Evolutionary conservation across 2,329 filamentous ascomycete species (phyloP).

Genomic region (Gyromitra esculenta): DNA sequence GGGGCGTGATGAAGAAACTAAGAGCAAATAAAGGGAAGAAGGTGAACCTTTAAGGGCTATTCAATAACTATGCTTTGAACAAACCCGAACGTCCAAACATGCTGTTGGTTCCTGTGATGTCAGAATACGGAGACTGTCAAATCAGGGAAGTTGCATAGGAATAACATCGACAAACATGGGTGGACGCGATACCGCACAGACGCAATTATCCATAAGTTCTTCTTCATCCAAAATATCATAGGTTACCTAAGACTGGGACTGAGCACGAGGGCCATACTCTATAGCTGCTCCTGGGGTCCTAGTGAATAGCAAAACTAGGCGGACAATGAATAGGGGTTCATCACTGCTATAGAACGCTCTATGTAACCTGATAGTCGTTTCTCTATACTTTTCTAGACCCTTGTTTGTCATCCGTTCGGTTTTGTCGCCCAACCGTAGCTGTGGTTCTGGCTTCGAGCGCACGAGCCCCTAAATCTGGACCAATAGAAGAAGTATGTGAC

Average conservation of each 20-base stretch:
- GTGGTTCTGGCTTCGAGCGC: neutral
- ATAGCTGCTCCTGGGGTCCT: neutral
- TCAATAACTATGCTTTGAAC: conserved; percentile 3
- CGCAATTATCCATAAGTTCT: neutral
- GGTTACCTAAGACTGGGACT: neutral
- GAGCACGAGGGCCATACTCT: neutral
- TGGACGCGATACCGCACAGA: conserved; percentile 1
- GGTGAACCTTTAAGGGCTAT: conserved; percentile 10
- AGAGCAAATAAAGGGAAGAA: neutral
- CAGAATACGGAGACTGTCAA: neutral
- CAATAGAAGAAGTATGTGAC: neutral
- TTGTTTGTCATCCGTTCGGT: neutral
- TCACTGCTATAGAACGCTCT: neutral
- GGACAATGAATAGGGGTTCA: neutral
- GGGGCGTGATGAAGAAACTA: neutral
- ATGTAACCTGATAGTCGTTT: neutral
- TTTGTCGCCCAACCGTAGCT: neutral
- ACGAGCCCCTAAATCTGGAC: neutral
- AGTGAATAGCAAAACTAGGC: neutral
- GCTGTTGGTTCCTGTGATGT: neutral
- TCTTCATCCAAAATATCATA: neutral
- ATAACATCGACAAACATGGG: conserved; percentile 11
- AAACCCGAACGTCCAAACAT: conserved; percentile 15
- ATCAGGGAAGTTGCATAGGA: conserved; percentile 1
- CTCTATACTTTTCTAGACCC: neutral